phyloP scores from a whole-genome alignment of 805 yeast species.

The Candida loeiensis region DNA sequence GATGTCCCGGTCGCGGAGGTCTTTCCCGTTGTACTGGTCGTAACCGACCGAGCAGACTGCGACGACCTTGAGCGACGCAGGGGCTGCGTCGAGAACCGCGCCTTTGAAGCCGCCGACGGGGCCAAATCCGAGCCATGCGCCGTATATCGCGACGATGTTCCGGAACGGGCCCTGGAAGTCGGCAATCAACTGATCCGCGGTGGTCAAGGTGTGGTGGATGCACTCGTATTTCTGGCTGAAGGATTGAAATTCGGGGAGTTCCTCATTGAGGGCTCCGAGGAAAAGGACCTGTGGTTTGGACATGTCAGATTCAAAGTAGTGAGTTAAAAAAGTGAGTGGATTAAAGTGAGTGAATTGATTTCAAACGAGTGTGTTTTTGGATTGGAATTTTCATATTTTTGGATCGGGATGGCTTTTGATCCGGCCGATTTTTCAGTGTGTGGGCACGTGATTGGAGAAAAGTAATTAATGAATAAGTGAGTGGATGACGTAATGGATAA shows the following conservation, averaged over 20 bases:
- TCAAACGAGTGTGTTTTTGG: not conserved
- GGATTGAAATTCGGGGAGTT: conserved; percentile 43
- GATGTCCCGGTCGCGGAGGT: conserved; percentile 42
- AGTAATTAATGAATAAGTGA: no score
- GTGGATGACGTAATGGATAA: no score
- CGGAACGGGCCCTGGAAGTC: conserved; percentile 41
- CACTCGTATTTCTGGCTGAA: conserved; percentile 40
- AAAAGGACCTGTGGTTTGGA: conserved; percentile 38
- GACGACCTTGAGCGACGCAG: conserved; percentile 44
- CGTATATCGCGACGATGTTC: conserved; percentile 51
- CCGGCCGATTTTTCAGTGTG: not conserved
- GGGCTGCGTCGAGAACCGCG: conserved; percentile 43
- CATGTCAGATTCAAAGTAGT: no score
- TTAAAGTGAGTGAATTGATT: not conserved
- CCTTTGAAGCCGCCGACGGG: conserved; percentile 48
- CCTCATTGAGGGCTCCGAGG: conserved; percentile 47
- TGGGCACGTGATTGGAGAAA: no score
- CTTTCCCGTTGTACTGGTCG: conserved; percentile 46
- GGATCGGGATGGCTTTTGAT: not conserved
- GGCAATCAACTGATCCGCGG: conserved; percentile 38
- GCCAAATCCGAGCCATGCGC: conserved; percentile 56
- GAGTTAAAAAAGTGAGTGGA: not conserved
- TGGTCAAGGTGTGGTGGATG: conserved; percentile 36
- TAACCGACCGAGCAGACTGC: conserved; percentile 57
- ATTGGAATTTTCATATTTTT: not conserved